Evolutionary conservation across 768 basidiomycete species (phyloP), one percentile per base, ranked within the genome.

Genomic region (Boletus subparvulus): DNA sequence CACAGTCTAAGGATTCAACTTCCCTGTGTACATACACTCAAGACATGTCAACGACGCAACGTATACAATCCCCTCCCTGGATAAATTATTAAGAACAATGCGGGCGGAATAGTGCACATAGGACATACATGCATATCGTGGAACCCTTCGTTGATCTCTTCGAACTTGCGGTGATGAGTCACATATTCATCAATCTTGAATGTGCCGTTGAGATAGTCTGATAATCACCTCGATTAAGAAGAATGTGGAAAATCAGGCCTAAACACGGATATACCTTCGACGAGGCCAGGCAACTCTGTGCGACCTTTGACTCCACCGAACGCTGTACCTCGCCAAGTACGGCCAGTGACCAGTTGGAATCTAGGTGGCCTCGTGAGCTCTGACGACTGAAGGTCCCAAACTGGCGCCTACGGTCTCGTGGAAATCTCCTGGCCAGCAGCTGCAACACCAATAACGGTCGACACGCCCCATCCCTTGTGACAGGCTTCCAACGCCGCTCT

Each of bases 401-500:
- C 12, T 6, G 37, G 32, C 24, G 75, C 88, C 72, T 66, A 90
- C 82, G 94, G 94, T 60, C 94, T 79, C 39, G 94, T 95, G 12
- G 88, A 82, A 59, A 95, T 94, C 74, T 98, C 97, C 66, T 97
- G 87, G 8, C 97, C 97, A 19, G 97, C 94, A 24, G 94, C 94
- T 4, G 97, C 97, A 41, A 99, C 97, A 58, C 96, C 96, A 57
- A 99, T 98, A 62, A 99, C 71, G 54, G 92, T 98, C 55, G 87
- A 92, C 42, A 98, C 88, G 64, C 97, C 97, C 97, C 97, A 99
- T 14, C 97, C 97, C 71, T 98, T 98, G 75, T 99, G 97, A 73
- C 94, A 98, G n/a, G 94, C 91, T 76, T 99, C 97, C 46, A 99
- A 83, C 26, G 97, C 97, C 47, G 87, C 78, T 58, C 95, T 85